Base-by-base conservation (phyloP, 2,329 filamentous ascomycete genomes). In the Cryphonectria parasitica region DNA sequence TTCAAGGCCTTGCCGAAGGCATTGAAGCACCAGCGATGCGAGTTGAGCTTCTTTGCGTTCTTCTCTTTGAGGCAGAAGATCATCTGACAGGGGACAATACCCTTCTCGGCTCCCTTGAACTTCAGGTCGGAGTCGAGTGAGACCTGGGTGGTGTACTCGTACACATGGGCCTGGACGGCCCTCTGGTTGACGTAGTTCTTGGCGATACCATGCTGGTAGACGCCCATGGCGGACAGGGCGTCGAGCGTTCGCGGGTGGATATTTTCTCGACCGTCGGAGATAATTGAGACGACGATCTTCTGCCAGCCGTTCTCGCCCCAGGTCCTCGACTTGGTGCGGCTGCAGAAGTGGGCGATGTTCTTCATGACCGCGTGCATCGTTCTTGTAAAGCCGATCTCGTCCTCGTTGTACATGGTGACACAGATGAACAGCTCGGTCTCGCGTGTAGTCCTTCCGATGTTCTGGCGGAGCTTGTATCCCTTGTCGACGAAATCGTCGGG, bases 311-410 rank as follows among this genome's bases (percentile, higher is more conserved):
- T 90, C 76, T 97, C 97, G 54, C 96, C 97, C 96, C 96, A 99
- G 0, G 95, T 98, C 71, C 96, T 89, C 7, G 94, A 97, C 80
- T 96, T 95, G 68, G 91, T 92, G 67, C 96, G 91, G 28, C 91
- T 94, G 84, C 96, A 99, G 82, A 99, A 98, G 80, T 98, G 96
- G 19, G 93, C 90, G 76, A 99, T 95, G 79, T 99, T 99, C 80
- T 97, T 94, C 93, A 99, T 97, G 69, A 99, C 93, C 69, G 95
- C 96, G 80, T 98, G 94, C 95, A 99, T 98, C 0, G 96, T 99
- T 63, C 96, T 90, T 8, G 96, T 98, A 77, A 99, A 99, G 78
- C 94, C 90, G 76, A 97, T 93, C 79, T 98, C 96, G 81, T 98
- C 93, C 82, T 99, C 96, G 81, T 99, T 99, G 84, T 98, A 98